Base-by-base conservation (phyloP, 2,329 filamentous ascomycete genomes). In the Penicillium vulpinum region DNA sequence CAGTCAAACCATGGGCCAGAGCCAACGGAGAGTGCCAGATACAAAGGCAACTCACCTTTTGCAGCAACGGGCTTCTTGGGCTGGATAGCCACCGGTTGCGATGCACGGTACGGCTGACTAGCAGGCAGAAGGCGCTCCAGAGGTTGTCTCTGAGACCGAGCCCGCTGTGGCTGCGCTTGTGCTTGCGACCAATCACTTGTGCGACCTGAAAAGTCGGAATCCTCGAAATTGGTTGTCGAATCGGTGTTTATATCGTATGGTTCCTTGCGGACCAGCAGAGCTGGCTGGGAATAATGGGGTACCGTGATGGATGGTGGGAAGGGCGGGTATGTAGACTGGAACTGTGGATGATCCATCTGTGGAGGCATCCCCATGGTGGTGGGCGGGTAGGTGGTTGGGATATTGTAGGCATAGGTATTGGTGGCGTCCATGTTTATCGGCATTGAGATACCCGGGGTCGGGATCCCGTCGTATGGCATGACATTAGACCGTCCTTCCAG, bases 61-160 rank as follows among this genome's bases (percentile, higher is more conserved):
- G 52, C 35, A 51, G 60, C 45, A 11, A 60, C 56, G 10, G 66
- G 59, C 51, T 65, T 65, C 51, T 73, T 73, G 2, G 71, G 71
- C 35, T 72, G 68, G 36, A 73, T 73, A 2, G 63, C 60, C 10
- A 66, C 60, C 3, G 65, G 63, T 46, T 63, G 65, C 22, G 56
- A 49, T n/a, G 49, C 53, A 18, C 69, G 69, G 46, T 67, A 66
- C 13, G 63, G 28, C 38, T 45, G 16, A 49, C 33, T 1, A 49
- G 49, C 1, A 61, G 58, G 21, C 61, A 61, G 51, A 21, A 60
- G 66, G 39, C 54, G 53, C 22, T 63, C 62, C 28, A 59, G 66
- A 26, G 40, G 48, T 33, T 58, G 59, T 16, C 51, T 55, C 29
- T 47, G 61, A 16, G 38, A 15, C 9, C 24, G 51, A 16, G 38